Percentiles rank a stretch among this genome's conserved stretches.
Conservation (phyloP, 345 rosid species). For the Syzygium aqueum region DNA sequence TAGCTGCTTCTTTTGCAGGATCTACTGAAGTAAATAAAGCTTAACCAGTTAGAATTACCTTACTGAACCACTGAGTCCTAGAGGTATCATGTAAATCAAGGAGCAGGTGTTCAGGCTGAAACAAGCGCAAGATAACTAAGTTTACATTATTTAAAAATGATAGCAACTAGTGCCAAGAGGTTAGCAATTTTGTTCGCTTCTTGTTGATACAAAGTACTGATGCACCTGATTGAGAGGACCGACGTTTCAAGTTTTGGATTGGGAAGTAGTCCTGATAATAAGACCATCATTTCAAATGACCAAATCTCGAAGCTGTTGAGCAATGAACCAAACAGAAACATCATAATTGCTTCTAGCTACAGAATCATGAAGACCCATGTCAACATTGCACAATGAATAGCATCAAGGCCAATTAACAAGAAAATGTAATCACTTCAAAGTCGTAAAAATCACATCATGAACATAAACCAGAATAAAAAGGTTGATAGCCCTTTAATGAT, state of each 20-base stretch:
- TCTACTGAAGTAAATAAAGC: not conserved
- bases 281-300: not conserved
- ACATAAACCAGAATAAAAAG: not conserved
- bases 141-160: not conserved
- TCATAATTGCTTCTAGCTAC: not conserved
- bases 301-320: not conserved
- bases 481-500: not conserved
- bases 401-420: not conserved
- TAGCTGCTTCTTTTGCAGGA: not conserved
- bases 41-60: slow-evolving; percentile 3
- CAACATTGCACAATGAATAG: not conserved
- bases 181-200: not conserved
- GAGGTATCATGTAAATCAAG: slow-evolving; percentile 11
- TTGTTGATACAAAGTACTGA: not conserved
- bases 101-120: slow-evolving; percentile 14
- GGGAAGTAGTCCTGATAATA: not conserved
- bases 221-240: not conserved
- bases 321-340: not conserved
- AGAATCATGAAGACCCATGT: not conserved
- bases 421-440: not conserved
- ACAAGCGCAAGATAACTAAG: slow-evolving; percentile 29
- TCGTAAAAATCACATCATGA: not conserved
- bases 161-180: not conserved
- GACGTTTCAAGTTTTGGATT: not conserved
- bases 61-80: slow-evolving; percentile 15